phyloP scores from a whole-genome alignment of 148 eudicot genomes.

The Rhododendron williamsianum region DNA sequence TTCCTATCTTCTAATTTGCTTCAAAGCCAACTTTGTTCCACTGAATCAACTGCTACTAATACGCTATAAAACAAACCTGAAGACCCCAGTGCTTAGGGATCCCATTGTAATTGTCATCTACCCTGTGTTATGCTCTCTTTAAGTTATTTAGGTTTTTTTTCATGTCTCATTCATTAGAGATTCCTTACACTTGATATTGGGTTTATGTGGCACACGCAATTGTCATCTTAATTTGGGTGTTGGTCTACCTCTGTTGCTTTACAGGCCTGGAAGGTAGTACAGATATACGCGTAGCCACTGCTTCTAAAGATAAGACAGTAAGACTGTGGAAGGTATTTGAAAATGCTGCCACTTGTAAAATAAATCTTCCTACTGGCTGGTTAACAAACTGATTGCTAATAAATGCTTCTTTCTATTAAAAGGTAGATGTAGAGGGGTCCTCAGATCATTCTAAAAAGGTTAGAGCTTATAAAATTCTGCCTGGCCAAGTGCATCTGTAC shows the following conservation, averaged over 20 bases:
- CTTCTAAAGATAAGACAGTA: conserved; percentile 80
- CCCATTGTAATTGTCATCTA: background rate
- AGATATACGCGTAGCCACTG: conserved; percentile 53
- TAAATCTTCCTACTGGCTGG: background rate
- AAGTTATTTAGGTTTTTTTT: background rate
- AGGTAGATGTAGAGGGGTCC: conserved; percentile 50
- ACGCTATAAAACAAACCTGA: background rate
- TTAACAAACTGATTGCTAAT: conserved; percentile 7
- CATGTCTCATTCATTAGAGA: background rate
- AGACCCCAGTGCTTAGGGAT: background rate
- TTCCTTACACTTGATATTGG: background rate
- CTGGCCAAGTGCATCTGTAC: conserved; percentile 80
- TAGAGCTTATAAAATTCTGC: conserved; percentile 62
- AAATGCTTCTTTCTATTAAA: conserved; percentile 2
- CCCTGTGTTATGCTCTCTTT: background rate
- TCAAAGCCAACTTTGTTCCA: background rate
- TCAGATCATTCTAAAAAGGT: conserved; percentile 38
- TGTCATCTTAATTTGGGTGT: background rate
- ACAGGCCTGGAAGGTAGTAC: conserved; percentile 36
- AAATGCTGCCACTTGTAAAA: conserved; percentile 4
- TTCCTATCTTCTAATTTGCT: background rate
- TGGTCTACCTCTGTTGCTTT: conserved; percentile 7
- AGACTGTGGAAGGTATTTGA: conserved; percentile 80
- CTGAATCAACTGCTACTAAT: background rate
- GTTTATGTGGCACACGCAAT: background rate